Evolutionary conservation across 805 yeast genomes (phyloP), one percentile per base, ranked within the genome.

Genomic region (Lipomyces spencermartinsiae): DNA sequence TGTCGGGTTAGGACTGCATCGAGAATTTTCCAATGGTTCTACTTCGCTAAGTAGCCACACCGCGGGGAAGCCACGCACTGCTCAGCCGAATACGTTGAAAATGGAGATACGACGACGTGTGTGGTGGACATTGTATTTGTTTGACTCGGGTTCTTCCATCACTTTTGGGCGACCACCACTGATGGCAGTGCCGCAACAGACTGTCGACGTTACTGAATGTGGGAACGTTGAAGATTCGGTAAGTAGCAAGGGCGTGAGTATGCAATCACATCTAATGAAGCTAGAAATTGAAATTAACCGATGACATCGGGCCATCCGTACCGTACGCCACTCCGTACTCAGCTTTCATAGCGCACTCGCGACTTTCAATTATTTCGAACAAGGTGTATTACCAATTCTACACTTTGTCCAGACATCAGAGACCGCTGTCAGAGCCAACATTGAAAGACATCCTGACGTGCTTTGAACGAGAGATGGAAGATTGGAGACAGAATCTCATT

Each of bases 11-110:
- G 60, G 60, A n/a, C 51, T 58, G 19, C 43, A 58, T 29, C 43
- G 43, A 14, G 60, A 58, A 14, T 58, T 25, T 35, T 12, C 16
- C n/a, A 2, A 39, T 16, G 55, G 12, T 5, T 5, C 58, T 5
- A 19, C 4, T 16, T 6, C 22, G 16, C 79, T 79, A 65, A 25
- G 29, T 25, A 3, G 29, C 29, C 29, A 25, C 29, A 25, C 29
- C 29, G 84, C 86, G n/a, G 85, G 87, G 73, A 89, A 85, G 74
- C 78, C 84, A 66, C 88, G 89, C 14, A 16, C 2, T 14, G 1
- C 16, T 16, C 16, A 39, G 49, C 16, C 16, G 12, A 39, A 39
- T 39, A 86, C 86, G 64, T 76, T 85, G 80, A 87, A 2, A 76
- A 84, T 68, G 77, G 60, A 58, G 51, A 37, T 29, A n/a, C 43